Percentiles rank a stretch among this genome's conserved stretches.
Evolutionary conservation across 2,329 filamentous ascomycete species (phyloP).

Genomic region (Phialophora verrucosa): DNA sequence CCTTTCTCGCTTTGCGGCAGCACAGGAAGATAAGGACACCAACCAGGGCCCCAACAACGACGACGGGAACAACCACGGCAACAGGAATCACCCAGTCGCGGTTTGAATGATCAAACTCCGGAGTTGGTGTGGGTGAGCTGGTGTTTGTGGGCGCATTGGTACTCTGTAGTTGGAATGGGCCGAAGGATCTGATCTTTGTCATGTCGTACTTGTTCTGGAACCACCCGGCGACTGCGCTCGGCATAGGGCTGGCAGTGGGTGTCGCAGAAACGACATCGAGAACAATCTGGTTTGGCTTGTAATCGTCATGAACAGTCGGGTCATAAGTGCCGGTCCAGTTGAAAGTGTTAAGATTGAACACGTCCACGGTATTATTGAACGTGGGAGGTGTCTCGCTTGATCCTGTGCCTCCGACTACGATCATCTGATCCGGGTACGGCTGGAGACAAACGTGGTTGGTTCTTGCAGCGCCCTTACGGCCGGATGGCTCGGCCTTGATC

Average conservation of each 20-base stretch:
- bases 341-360: slow-evolving; percentile 46
- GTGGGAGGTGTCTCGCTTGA: background rate
- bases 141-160: background rate
- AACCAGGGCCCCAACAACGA: slow-evolving; percentile 60
- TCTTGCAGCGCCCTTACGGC: slow-evolving; percentile 31
- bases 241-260: slow-evolving; percentile 31
- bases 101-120: slow-evolving; percentile 3
- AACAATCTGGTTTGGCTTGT: slow-evolving; percentile 37
- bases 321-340: slow-evolving; percentile 43
- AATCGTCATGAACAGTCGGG: slow-evolving; percentile 41
- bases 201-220: slow-evolving; percentile 64
- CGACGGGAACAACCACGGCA: slow-evolving; percentile 65
- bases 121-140: background rate
- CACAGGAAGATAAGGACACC: slow-evolving; percentile 60
- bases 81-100: slow-evolving; percentile 60
- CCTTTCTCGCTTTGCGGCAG: slow-evolving; percentile 46
- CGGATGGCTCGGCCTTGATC: slow-evolving; percentile 9
- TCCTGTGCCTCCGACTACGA: slow-evolving; percentile 46
- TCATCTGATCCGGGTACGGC: slow-evolving; percentile 56
- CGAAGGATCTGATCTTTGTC: slow-evolving; percentile 61
- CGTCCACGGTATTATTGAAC: slow-evolving; percentile 52
- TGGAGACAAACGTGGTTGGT: slow-evolving; percentile 44
- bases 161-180: slow-evolving; percentile 53
- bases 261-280: slow-evolving; percentile 42
- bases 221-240: slow-evolving; percentile 49